Conservation (phyloP, 1,139 yeast species). For the Debaryomycetaceae sp. region DNA sequence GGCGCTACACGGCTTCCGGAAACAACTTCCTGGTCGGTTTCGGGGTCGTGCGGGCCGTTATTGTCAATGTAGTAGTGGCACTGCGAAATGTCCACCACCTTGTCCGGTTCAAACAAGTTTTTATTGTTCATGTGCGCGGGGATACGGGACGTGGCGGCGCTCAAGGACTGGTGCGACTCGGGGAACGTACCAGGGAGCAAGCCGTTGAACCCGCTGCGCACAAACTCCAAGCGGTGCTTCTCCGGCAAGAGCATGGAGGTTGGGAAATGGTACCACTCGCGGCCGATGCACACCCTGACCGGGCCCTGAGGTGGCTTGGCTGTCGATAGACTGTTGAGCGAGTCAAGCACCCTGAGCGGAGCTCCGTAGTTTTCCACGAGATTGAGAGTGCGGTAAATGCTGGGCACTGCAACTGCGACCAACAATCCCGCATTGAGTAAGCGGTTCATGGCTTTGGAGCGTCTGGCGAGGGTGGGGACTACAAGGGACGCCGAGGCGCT, state of each 20-base stretch:
- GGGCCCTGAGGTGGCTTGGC: too few species aligned
- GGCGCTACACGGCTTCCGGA: constrained; percentile 6
- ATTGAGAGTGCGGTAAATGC: constrained; percentile 27
- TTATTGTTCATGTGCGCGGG: constrained; percentile 67
- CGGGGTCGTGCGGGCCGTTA: constrained; percentile 19
- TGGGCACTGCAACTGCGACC: constrained; percentile 13
- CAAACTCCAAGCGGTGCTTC: constrained; percentile 51
- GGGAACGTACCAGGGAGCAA: constrained; percentile 78
- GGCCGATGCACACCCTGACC: constrained; percentile 83
- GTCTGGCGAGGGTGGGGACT: not conserved
- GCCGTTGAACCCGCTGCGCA: constrained; percentile 75
- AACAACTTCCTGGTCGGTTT: constrained; percentile 13
- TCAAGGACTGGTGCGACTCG: constrained; percentile 24
- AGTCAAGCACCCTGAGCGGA: constrained; percentile 28
- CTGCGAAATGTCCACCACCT: constrained; percentile 27
- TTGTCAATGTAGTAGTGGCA: constrained; percentile 60
- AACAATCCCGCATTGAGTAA: constrained; percentile 5
- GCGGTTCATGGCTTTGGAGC: constrained; percentile 1
- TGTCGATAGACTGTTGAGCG: constrained; percentile 29
- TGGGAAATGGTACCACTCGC: constrained; percentile 94
- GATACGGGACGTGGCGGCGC: constrained; percentile 22
- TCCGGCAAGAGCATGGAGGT: constrained; percentile 70
- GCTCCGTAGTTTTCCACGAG: constrained; percentile 50
- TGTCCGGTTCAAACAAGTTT: constrained; percentile 48
- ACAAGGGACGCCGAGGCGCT: constrained; percentile 2